Base-by-base conservation (phyloP, 352 stramenopile species). In the Globisporangium rhizosaccharum region DNA sequence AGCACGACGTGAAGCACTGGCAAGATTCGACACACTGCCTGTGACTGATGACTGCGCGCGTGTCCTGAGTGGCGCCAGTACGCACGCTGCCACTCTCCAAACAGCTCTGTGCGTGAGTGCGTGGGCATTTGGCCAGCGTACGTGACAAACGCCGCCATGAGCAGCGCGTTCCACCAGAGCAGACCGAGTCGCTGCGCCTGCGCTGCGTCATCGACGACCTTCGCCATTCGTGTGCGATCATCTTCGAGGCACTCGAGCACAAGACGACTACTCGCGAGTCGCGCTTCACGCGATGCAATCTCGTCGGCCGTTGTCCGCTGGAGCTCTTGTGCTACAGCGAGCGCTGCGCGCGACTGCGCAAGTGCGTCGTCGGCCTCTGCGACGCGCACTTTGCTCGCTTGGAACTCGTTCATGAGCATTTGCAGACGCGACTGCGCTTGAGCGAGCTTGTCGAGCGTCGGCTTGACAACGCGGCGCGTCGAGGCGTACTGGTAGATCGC, bases 401-500 rank as follows among this genome's bases (percentile, higher is more conserved):
- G 73, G 44, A 76, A 90, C 26, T 90, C 79, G 20, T 78, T 58
- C 72, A 90, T 79, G 37, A 92, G 63, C 33, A 84, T 30, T 1
- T 69, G 59, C 8, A 92, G 57, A 0, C 78, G 66, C 1, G 56
- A 56, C 37, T 90, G 79, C 2, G 83, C 73, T 41, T 79, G 76
- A 20, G 85, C 77, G 0, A 92, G 68, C 25, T 79, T 87, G 20
- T 90, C 70, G 2, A 92, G 62, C 11, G 81, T 90, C 10, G 83
- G 81, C 51, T 83, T 67, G 11, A 92, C 78, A 30, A 85, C 61
- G 0, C 68, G 67, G 10, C 76, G 62, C 6, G 71, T 70, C 0
- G 70, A 66, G 0, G 73, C 75, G 63, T 91, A 92, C 56, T 86
- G 70, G 30, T 85, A 68, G 45, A 92, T 85, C 0, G 83, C 81